These are phyloP conservation scores for Talaromyces nanjingensis DNA, from an alignment of 495 filamentous ascomycete genomes.

Conservation along the genomic window DNA sequence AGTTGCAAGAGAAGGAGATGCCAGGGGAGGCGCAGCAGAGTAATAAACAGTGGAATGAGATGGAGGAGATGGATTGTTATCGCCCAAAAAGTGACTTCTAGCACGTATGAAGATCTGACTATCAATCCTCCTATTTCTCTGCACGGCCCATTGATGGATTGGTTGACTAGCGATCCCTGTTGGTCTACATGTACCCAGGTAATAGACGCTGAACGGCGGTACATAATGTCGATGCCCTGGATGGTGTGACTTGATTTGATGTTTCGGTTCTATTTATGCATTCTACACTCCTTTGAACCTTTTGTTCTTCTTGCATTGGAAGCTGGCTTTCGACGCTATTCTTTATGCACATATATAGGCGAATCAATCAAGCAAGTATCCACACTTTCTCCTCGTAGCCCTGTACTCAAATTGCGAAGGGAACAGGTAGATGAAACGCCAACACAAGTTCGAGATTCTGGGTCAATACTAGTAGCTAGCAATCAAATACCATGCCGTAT, in stretches of 20 bases:
- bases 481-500: neutral
- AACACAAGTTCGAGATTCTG: neutral
- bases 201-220: neutral
- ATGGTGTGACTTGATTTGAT: neutral
- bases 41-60: no score
- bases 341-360: neutral
- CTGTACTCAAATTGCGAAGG: neutral
- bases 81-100: no score
- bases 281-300: neutral
- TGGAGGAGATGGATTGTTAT: no score
- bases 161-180: neutral
- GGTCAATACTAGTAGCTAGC: neutral
- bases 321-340: neutral
- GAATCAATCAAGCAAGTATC: neutral
- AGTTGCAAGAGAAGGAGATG: no score
- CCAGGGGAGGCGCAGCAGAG: no score
- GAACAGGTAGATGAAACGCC: neutral
- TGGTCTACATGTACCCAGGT: neutral
- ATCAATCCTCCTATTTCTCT: no score
- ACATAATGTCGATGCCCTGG: neutral
- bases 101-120: no score
- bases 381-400: neutral
- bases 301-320: neutral
- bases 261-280: neutral
- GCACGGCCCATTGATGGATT: no score